Evolutionary conservation across 768 basidiomycete species (phyloP), one percentile per base, ranked within the genome.

Genomic region (Saitozyma sp.): DNA sequence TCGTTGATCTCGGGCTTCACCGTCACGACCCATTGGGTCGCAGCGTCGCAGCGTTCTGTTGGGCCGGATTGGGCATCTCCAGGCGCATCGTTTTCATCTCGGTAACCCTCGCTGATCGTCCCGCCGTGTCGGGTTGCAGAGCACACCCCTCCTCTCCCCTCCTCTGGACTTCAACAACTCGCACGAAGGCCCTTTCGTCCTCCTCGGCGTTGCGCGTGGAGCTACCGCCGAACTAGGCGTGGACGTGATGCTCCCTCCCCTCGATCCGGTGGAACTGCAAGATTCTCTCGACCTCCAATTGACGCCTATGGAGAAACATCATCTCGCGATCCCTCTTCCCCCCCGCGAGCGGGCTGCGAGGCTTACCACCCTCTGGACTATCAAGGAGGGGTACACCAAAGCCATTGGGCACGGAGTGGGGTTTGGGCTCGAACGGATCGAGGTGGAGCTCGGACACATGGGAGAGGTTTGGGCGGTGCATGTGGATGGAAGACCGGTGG

Each of bases 301-400:
- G 49, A 63, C 50, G 2, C 51, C 13, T 3, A 29, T 10, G 17
- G 70, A 75, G 54, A 63, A 64, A 29, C 51, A 39, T 6, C 46
- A 40, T 40, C 50, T 68, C 9, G 54, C 63, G 1, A 37, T 59
- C 11, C 52, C 50, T 4, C 61, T 64, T 4, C 63, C 54, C 0
- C 14, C 50, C 13, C n/a, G 59, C 6, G 45, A 68, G 29, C 65
- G 69, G 14, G 54, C 61, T 6, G 50, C 46, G 55, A 20, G 42
- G 19, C 20, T 75, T 11, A 66, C 69, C 14, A 57, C 52, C 5
- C 50, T 73, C 5, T 75, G 74, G 74, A 63, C 74, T 8, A 10
- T 69, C 42, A 75, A 75, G 52, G 74, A 75, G 45, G 64, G 64
- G 1, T 75, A 54, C 42, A 70, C 69, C 7, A 75, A 75, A 64